Evolutionary conservation across 371 early-diverging fungal genomes (phyloP).

Genomic region (Quaeritorhiza haematococci): DNA sequence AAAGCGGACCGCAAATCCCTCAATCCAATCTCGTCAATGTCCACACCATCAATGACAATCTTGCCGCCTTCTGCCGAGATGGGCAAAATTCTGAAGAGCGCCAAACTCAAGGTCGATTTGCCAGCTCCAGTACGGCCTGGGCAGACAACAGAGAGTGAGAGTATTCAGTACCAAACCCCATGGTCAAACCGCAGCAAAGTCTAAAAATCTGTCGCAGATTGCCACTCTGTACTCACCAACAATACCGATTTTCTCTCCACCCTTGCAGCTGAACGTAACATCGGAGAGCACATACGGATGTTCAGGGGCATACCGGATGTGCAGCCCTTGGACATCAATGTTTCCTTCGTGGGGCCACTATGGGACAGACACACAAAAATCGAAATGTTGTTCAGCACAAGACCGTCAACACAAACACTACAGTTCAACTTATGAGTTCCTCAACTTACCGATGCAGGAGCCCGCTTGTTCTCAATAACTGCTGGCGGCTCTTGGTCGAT

Average conservation of each 20-base stretch:
- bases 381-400: too few species aligned
- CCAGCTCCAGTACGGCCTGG: conserved; percentile 57
- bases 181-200: too few species aligned
- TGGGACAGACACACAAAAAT: too few species aligned
- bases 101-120: conserved; percentile 49
- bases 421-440: not conserved
- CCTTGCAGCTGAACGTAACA: conserved; percentile 52
- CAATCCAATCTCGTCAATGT: conserved; percentile 61
- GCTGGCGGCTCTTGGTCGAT: conserved; percentile 69
- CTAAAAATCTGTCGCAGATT: too few species aligned
- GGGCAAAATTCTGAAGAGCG: conserved; percentile 56
- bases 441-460: conserved; percentile 17
- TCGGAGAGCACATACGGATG: conserved; percentile 58
- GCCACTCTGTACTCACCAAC: too few species aligned
- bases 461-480: conserved; percentile 39
- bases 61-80: conserved; percentile 32
- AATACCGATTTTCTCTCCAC: conserved; percentile 58
- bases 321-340: conserved; percentile 59
- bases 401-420: too few species aligned
- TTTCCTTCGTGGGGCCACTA: conserved; percentile 63
- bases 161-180: too few species aligned
- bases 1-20: conserved; percentile 51
- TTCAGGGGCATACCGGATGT: conserved; percentile 62
- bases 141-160: too few species aligned
- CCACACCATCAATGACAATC: conserved; percentile 51